Conservation (phyloP, 768 basidiomycete species). For the Jaapia argillacea region DNA sequence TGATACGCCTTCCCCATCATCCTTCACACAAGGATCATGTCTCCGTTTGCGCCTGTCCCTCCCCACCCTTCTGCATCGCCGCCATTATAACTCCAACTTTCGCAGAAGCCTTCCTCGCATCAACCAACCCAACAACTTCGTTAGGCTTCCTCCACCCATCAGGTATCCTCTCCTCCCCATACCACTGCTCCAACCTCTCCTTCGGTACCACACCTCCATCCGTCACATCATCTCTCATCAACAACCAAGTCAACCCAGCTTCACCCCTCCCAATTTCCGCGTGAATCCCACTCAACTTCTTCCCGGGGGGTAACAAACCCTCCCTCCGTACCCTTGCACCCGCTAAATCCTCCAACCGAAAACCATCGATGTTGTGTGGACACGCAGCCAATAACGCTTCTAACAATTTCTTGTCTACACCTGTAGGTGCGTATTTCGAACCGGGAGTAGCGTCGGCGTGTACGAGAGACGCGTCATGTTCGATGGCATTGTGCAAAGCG, state of each 20-base stretch:
- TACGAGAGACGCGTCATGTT: conserved; percentile 18
- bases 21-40: too few species aligned
- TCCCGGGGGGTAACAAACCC: not conserved
- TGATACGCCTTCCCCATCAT: too few species aligned
- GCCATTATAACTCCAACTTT: not conserved
- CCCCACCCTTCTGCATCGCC: not conserved
- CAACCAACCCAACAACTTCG: not conserved
- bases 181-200: conserved; percentile 1
- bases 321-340: not conserved
- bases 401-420: conserved; percentile 9
- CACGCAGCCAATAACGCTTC: conserved; percentile 4
- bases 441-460: conserved; percentile 13
- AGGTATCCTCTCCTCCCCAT: not conserved
- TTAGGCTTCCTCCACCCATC: not conserved
- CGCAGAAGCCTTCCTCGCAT: not conserved
- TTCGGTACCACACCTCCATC: not conserved
- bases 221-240: not conserved
- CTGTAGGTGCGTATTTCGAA: conserved; percentile 12
- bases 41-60: too few species aligned
- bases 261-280: not conserved
- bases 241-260: not conserved
- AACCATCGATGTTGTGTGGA: not conserved
- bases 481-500: conserved; percentile 16
- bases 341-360: not conserved
- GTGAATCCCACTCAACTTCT: not conserved